Percentiles rank a stretch among this genome's conserved stretches.
These are phyloP conservation scores for Syzygium grande DNA, from an alignment of 345 rosid genomes.

Conservation along the genomic window DNA sequence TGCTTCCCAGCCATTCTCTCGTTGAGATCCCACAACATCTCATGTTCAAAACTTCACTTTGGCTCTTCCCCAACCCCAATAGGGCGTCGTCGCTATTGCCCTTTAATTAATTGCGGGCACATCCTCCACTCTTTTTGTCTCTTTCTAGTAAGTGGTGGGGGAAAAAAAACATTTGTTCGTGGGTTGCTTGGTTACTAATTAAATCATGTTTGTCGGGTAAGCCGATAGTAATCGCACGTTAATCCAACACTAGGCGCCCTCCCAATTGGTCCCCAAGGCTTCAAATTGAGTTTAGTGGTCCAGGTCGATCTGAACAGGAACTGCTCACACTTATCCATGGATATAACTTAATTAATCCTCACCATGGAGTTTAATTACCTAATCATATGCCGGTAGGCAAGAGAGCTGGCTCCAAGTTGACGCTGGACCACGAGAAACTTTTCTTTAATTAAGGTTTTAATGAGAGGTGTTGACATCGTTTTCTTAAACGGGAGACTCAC, in stretches of 20 bases:
- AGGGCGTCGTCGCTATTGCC: not conserved
- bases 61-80: not conserved
- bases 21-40: not conserved
- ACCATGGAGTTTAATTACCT: not conserved
- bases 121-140: not conserved
- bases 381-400: not conserved
- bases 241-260: not conserved
- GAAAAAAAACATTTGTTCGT: constrained; percentile 1
- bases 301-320: not conserved
- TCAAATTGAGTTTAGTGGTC: not conserved
- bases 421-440: not conserved
- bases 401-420: not conserved
- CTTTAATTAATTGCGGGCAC: not conserved
- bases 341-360: not conserved
- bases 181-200: constrained; percentile 10
- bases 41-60: not conserved
- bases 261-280: not conserved
- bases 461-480: not conserved
- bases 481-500: not conserved
- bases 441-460: not conserved
- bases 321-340: not conserved
- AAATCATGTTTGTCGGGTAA: constrained; percentile 13
- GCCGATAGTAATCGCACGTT: not conserved
- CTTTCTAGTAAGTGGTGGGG: not conserved
- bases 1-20: not conserved